phyloP scores from a whole-genome alignment of 805 yeast genomes.

The Hanseniaspora pseudoguilliermondii region DNA sequence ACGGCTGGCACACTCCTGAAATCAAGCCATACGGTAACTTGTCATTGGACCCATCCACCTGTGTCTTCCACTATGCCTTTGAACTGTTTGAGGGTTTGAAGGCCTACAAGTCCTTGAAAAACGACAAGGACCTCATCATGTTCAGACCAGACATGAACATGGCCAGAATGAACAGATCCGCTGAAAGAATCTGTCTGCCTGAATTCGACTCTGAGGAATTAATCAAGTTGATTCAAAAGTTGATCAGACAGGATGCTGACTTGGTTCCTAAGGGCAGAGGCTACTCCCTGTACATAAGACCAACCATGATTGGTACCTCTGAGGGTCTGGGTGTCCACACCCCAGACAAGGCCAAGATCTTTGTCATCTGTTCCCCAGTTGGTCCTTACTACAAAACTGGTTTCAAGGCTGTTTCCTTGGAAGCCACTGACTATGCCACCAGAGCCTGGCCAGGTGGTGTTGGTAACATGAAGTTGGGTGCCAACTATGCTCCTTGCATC shows the following conservation, averaged over 20 bases:
- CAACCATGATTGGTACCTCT: conserved; percentile 88
- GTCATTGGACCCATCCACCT: conserved; percentile 69
- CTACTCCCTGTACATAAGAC: conserved; percentile 84
- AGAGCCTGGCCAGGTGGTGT: conserved; percentile 99
- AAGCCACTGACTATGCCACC: conserved; percentile 90
- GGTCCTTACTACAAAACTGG: conserved; percentile 95
- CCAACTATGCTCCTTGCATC: conserved; percentile 93
- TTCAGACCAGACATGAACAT: conserved; percentile 89
- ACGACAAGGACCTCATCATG: conserved; percentile 46
- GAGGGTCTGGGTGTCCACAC: conserved; percentile 75
- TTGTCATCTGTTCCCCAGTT: conserved; percentile 85
- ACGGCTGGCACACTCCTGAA: conserved; percentile 83
- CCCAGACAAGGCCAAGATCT: conserved; percentile 72
- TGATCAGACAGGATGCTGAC: conserved; percentile 58
- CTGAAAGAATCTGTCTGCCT: conserved; percentile 81
- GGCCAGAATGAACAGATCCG: conserved; percentile 80
- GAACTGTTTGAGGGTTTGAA: conserved; percentile 93
- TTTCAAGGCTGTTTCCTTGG: conserved; percentile 85
- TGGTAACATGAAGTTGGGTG: conserved; percentile 93
- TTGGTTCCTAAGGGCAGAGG: conserved; percentile 81
- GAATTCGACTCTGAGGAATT: conserved; percentile 69
- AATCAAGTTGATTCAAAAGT: conserved; percentile 60
- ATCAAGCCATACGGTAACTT: conserved; percentile 76
- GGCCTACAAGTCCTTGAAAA: conserved; percentile 61
- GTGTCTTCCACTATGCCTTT: conserved; percentile 89